These are phyloP conservation scores for Pyrenochaeta sp. DNA, from an alignment of 2,329 filamentous ascomycete species.

Conservation along the genomic window DNA sequence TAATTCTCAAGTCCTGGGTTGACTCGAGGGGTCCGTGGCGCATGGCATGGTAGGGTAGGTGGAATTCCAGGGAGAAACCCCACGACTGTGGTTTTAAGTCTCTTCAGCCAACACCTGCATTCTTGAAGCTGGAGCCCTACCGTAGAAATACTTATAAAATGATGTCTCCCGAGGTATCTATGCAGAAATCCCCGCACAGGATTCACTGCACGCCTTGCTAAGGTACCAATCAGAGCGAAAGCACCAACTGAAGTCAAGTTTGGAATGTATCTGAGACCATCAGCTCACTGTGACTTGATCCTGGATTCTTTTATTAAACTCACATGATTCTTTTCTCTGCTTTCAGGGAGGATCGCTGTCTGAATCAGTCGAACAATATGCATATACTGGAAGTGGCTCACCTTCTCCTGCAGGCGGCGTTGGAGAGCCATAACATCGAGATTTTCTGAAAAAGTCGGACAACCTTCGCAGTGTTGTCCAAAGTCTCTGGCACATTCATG, in stretches of 20 bases:
- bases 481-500: slow-evolving; percentile 16
- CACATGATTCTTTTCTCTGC: slow-evolving; percentile 23
- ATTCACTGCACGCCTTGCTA: slow-evolving; percentile 10
- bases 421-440: slow-evolving; percentile 14
- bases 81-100: slow-evolving; percentile 12
- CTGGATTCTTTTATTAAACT: not conserved
- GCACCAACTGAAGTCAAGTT: slow-evolving; percentile 18
- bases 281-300: not conserved
- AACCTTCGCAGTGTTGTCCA: slow-evolving; percentile 5
- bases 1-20: slow-evolving; percentile 9
- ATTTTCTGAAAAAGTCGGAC: slow-evolving; percentile 10
- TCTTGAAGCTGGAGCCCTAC: slow-evolving; percentile 4
- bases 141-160: slow-evolving; percentile 10
- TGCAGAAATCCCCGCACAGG: slow-evolving; percentile 18
- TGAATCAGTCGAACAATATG: not conserved
- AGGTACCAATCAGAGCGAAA: slow-evolving; percentile 15
- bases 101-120: too few species aligned
- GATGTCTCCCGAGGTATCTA: slow-evolving; percentile 19
- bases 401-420: slow-evolving; percentile 9
- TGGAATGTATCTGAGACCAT: slow-evolving; percentile 20
- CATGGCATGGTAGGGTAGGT: slow-evolving; percentile 26
- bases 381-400: not conserved
- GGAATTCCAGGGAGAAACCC: slow-evolving; percentile 26
- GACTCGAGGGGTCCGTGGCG: slow-evolving; percentile 1
- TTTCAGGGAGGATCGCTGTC: slow-evolving; percentile 5